Evolutionary conservation across 495 filamentous ascomycete species (phyloP).

Genomic region (Cercophora sp.): DNA sequence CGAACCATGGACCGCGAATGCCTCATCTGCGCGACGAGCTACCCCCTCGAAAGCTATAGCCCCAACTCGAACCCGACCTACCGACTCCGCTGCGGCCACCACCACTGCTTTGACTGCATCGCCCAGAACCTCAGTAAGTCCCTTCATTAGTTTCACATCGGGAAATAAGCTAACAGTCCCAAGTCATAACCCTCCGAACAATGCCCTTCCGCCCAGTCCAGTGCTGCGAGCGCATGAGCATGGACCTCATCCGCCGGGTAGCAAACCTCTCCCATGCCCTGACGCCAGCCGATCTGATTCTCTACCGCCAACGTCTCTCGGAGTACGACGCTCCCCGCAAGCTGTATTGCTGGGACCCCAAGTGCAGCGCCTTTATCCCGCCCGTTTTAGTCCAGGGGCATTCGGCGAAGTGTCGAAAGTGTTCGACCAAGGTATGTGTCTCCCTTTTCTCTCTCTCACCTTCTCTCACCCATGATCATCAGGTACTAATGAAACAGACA

Average conservation of each 20-base stretch:
- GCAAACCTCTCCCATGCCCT: not conserved
- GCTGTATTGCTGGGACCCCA: slow-evolving; percentile 19
- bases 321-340: slow-evolving; percentile 10
- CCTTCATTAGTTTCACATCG: no score
- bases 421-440: slow-evolving; percentile 12
- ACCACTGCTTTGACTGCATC: no score
- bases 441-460: not conserved
- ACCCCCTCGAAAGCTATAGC: no score
- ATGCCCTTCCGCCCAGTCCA: slow-evolving; percentile 17
- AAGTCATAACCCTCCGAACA: no score
- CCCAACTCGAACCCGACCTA: no score
- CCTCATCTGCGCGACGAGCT: no score
- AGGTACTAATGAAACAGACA: no score
- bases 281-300: not conserved
- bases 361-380: slow-evolving; percentile 22
- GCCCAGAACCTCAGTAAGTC: no score
- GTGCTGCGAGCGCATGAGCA: slow-evolving; percentile 15
- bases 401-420: slow-evolving; percentile 14
- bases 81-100: no score
- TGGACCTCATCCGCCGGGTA: not conserved
- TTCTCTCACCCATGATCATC: no score
- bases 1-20: no score
- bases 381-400: not conserved
- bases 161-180: no score
- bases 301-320: slow-evolving; percentile 15